Conservation (phyloP, 73 alveolate species). For the Symbiodinium pilosum region DNA sequence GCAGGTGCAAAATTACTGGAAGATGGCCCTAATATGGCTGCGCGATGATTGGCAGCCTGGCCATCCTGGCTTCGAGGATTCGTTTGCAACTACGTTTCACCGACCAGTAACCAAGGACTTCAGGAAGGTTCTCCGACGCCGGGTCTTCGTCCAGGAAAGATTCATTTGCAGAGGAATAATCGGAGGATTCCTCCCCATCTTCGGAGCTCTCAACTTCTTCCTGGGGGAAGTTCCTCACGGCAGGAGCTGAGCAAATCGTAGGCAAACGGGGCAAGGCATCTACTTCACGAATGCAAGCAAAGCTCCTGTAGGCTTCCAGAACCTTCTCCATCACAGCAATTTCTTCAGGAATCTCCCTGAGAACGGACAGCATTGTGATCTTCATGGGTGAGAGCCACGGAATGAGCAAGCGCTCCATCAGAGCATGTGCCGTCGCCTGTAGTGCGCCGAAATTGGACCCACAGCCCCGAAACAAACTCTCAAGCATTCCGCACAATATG, state of each 20-base stretch:
- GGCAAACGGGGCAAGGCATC: neutral
- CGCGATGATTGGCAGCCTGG: too few species aligned
- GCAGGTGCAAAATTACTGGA: too few species aligned
- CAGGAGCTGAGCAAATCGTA: neutral
- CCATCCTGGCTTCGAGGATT: too few species aligned
- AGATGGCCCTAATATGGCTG: too few species aligned
- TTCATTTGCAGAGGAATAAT: constrained; percentile 76
- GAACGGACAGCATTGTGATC: constrained; percentile 34
- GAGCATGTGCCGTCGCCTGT: neutral
- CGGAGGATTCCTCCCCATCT: constrained; percentile 52
- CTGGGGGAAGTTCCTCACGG: constrained; percentile 34
- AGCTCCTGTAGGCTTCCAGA: constrained; percentile 70
- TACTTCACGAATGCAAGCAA: neutral
- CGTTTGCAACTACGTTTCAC: too few species aligned
- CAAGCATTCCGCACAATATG: too few species aligned
- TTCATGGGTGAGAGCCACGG: constrained; percentile 57
- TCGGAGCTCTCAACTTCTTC: constrained; percentile 54
- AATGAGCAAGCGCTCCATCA: constrained; percentile 24
- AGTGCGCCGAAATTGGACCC: neutral
- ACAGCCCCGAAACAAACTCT: too few species aligned
- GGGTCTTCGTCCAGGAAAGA: constrained; percentile 79
- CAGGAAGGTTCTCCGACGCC: constrained; percentile 19
- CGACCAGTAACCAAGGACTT: constrained; percentile 30
- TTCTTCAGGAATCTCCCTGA: constrained; percentile 41
- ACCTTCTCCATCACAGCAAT: constrained; percentile 7